Evolutionary conservation across 257 asterid species (phyloP).

Genomic region (Jacaranda mimosifolia): DNA sequence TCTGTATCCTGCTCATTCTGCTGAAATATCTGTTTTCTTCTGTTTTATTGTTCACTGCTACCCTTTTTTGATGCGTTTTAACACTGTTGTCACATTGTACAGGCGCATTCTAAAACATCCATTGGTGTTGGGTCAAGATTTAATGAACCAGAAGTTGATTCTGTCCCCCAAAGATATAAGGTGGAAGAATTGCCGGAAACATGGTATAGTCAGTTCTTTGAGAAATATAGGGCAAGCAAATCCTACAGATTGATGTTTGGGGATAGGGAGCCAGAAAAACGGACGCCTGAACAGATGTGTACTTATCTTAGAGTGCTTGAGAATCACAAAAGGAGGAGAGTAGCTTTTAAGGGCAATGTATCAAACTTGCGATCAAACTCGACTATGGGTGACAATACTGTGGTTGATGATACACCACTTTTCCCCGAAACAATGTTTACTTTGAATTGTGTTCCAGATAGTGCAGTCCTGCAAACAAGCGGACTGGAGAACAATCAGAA

Average conservation of each 20-base stretch:
- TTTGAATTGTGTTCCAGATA: constrained; percentile 90
- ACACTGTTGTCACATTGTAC: constrained; percentile 35
- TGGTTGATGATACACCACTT: constrained; percentile 64
- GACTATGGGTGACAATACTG: constrained; percentile 47
- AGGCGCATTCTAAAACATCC: constrained; percentile 66
- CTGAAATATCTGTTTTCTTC: constrained; percentile 1
- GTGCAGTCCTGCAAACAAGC: constrained; percentile 61
- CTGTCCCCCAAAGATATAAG: constrained; percentile 66
- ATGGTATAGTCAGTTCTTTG: constrained; percentile 87
- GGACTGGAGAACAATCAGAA: constrained; percentile 52
- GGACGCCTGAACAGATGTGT: constrained; percentile 93
- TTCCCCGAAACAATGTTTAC: constrained; percentile 92
- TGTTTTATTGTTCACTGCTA: not conserved
- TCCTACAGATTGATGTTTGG: constrained; percentile 72
- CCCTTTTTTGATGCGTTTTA: not conserved
- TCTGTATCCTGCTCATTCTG: constrained; percentile 14
- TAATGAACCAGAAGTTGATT: constrained; percentile 68
- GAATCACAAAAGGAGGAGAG: constrained; percentile 85
- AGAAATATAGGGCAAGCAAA: constrained; percentile 71
- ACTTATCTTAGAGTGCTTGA: constrained; percentile 80
- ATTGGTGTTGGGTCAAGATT: constrained; percentile 68
- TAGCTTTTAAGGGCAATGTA: constrained; percentile 63
- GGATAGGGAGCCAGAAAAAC: constrained; percentile 82
- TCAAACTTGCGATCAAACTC: constrained; percentile 56
- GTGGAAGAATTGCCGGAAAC: constrained; percentile 84